Percentiles rank a stretch among this genome's conserved stretches.
phyloP scores from a whole-genome alignment of 768 basidiomycete species.

The Leccinum variicolor region DNA sequence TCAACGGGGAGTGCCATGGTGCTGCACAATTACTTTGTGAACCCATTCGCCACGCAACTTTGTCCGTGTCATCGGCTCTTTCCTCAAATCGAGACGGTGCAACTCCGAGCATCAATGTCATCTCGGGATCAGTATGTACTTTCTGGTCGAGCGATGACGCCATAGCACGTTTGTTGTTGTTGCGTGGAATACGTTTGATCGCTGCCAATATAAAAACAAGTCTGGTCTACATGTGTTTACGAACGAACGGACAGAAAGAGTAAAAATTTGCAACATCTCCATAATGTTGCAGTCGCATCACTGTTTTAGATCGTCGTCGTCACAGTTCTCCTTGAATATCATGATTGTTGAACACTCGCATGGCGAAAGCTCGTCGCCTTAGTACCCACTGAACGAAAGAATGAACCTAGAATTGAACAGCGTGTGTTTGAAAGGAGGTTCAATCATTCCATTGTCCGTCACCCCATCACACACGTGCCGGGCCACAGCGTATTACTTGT shows the following conservation, averaged over 20 bases:
- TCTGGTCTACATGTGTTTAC: not conserved
- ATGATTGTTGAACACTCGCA: not conserved
- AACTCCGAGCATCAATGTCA: not conserved
- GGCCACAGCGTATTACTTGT: not conserved
- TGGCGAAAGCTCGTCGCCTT: not conserved
- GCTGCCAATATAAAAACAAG: not conserved
- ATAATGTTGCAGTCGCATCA: not conserved
- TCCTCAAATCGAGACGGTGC: no score
- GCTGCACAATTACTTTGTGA: no score
- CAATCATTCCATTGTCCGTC: not conserved
- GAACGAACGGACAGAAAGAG: not conserved
- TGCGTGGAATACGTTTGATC: not conserved
- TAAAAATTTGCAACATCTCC: not conserved
- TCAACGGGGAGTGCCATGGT: no score
- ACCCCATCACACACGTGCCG: not conserved
- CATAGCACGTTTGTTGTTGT: no score
- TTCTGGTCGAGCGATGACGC: no score
- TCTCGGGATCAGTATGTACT: not conserved
- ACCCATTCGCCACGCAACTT: not conserved
- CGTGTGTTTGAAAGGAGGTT: not conserved
- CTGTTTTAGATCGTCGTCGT: not conserved
- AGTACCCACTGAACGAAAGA: not conserved
- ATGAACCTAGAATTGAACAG: not conserved
- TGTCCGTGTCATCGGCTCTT: no score
- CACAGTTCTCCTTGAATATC: not conserved